Base-by-base conservation (phyloP, 169 alveolate species). In the Cystoisospora suis region DNA sequence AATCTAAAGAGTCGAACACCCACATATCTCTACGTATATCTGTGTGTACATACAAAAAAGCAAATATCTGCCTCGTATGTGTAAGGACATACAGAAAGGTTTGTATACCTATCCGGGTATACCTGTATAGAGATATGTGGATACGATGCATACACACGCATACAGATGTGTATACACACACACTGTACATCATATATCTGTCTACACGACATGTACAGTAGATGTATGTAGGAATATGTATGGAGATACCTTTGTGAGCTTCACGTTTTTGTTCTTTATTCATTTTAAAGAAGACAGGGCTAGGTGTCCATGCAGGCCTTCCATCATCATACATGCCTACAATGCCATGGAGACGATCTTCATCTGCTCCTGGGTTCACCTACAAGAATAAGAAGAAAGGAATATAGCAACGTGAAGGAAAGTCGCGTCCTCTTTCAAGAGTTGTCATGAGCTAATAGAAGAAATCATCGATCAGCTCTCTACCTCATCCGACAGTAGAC, bases 331-430 rank as follows among this genome's bases (percentile, higher is more conserved):
- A 17, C 9, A 72, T 34, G 27, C 83, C 83, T 17, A 72, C 83
- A 3, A 34, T 46, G 53, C 83, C 83, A 56, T 72, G 83, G 36
- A 72, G 32, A 56, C 56, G 83, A 34, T 72, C 83, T 27, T 32
- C 49, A 29, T 72, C 83, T 38, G 29, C 83, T 6, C 83, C 83
- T 15, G 83, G 83, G 23, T 72, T 72, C 15, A 72, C 83, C 83
- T 72, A 56, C 23, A 65, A 29, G 29, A 9, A 59, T 36, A 59
- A 36, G 29, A 15, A 65, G n/a, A 1, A n/a, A n/a, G n/a, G n/a
- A n/a, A n/a, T n/a, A n/a, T n/a, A n/a, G n/a, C n/a, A n/a, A n/a
- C n/a, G n/a, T n/a, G n/a, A n/a, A n/a, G n/a, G n/a, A n/a, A n/a
- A n/a, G n/a, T n/a, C n/a, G n/a, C n/a, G n/a, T n/a, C n/a, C n/a